Conservation (phyloP, 2,329 filamentous ascomycete genomes). For the Oidium heveae region DNA sequence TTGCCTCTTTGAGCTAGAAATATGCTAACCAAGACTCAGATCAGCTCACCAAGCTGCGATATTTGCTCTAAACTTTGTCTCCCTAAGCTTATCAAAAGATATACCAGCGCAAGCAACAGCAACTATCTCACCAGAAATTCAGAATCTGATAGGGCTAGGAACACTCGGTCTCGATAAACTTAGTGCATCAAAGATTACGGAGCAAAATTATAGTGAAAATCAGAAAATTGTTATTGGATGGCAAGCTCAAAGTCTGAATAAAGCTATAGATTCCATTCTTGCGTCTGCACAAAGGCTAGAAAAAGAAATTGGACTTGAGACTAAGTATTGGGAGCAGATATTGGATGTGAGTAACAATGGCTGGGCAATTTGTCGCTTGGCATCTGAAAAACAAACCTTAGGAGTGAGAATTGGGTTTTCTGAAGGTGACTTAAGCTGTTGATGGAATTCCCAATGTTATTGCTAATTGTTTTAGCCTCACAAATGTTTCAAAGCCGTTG, state of each 20-base stretch:
- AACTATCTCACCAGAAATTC: conserved; percentile 46
- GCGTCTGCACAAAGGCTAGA: conserved; percentile 47
- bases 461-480: conserved; percentile 20
- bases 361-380: conserved; percentile 64
- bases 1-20: not conserved
- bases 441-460: not conserved
- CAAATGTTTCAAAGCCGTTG: conserved; percentile 40
- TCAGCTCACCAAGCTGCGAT: conserved; percentile 33
- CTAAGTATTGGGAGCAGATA: conserved; percentile 72
- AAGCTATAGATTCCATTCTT: conserved; percentile 47
- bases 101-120: conserved; percentile 40
- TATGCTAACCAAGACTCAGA: conserved; percentile 7
- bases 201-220: conserved; percentile 29
- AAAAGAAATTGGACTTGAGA: conserved; percentile 55
- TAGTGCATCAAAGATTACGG: conserved; percentile 31
- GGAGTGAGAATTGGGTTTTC: conserved; percentile 77
- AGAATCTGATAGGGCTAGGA: conserved; percentile 45
- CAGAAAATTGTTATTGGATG: conserved; percentile 39
- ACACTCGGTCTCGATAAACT: conserved; percentile 46
- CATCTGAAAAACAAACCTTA: conserved; percentile 45
- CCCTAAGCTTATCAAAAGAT: conserved; percentile 62
- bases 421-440: conserved; percentile 20
- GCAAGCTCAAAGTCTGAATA: conserved; percentile 52
- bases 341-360: conserved; percentile 57
- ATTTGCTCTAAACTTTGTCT: conserved; percentile 58